Percentiles rank a stretch among this genome's conserved stretches.
These are phyloP conservation scores for Candida sonorensis DNA, from an alignment of 805 yeast genomes.

Conservation along the genomic window DNA sequence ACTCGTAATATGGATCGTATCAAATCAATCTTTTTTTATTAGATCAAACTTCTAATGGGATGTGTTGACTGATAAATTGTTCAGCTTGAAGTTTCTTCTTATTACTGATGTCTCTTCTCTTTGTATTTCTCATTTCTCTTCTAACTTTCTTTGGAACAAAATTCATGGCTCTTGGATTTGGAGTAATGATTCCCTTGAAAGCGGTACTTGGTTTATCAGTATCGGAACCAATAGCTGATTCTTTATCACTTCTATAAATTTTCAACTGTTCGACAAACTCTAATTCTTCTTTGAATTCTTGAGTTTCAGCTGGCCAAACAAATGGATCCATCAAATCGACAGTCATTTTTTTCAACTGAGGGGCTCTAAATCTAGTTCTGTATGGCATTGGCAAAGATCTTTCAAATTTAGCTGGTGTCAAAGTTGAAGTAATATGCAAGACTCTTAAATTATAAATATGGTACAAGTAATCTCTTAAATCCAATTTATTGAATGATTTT, in stretches of 20 bases:
- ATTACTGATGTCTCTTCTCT: conserved; percentile 26
- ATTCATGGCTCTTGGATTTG: conserved; percentile 53
- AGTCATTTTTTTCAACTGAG: conserved; percentile 92
- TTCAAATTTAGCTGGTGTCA: conserved; percentile 63
- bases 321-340: conserved; percentile 95
- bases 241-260: conserved; percentile 44
- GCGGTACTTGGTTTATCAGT: conserved; percentile 58
- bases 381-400: conserved; percentile 47
- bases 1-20: no score
- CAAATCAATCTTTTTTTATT: no score
- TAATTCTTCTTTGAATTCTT: conserved; percentile 27
- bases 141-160: conserved; percentile 48
- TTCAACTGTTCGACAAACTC: conserved; percentile 38
- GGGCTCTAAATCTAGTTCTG: conserved; percentile 63
- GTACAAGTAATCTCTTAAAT: conserved; percentile 88
- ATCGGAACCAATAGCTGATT: conserved; percentile 57
- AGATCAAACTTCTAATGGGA: conserved; percentile 32
- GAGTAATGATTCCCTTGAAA: conserved; percentile 61
- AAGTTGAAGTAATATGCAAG: conserved; percentile 78
- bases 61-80: conserved; percentile 33
- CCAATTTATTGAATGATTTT: conserved; percentile 85
- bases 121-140: conserved; percentile 40
- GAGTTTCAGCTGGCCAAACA: conserved; percentile 76
- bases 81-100: conserved; percentile 23
- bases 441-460: conserved; percentile 88